Evolutionary conservation across 768 basidiomycete genomes (phyloP), one percentile per base, ranked within the genome.

Genomic region (Strobilomyces echinocephalus): DNA sequence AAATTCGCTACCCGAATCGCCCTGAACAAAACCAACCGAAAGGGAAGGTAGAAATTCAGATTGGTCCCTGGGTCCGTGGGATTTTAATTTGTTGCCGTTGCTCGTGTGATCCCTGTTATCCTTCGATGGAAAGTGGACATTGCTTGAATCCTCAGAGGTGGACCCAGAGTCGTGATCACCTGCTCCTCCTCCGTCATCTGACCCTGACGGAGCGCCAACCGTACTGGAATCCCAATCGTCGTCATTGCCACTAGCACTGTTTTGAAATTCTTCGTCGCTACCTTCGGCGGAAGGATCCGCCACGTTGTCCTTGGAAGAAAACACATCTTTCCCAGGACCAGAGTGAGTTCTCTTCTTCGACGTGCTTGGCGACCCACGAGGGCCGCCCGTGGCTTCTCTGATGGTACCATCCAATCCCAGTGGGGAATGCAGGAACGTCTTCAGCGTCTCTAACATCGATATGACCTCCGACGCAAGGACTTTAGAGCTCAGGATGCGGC

Each of bases 31-130:
- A 2, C 95, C 95, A 12, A 88, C 83, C 0, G 91, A 79, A 24
- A 98, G 81, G 3, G 91, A 88, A 24, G 97, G 95, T 2, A 98
- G 77, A 73, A 97, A 99, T 1, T 83, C 78, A 52, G 85, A 78
- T 60, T 76, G 62, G 14, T 40, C 51, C 11, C 45, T 54, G 14
- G 55, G 30, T 52, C 65, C 63, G 43, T 66, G 61, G 16, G 60
- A 42, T 16, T 66, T 44, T 47, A 63, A 66, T 33, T 57, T 31
- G 15, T 65, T 62, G 18, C 41, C 30, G 15, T 65, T 62, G 18
- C 39, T 38, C 44, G 38, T 41, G n/a, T 52, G 4, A 42, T 53
- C 28, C 49, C 47, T 41, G n/a, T 50, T 3, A 42, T 53, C 28
- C 49, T 49, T 60, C 16, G 60, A 58, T n/a, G 54, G 50, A 39